A percentile compares a stretch with the other conserved stretches of the same genome.
phyloP scores from a whole-genome alignment of 2,329 filamentous ascomycete genomes.

The Aspergillus aculeatus region DNA sequence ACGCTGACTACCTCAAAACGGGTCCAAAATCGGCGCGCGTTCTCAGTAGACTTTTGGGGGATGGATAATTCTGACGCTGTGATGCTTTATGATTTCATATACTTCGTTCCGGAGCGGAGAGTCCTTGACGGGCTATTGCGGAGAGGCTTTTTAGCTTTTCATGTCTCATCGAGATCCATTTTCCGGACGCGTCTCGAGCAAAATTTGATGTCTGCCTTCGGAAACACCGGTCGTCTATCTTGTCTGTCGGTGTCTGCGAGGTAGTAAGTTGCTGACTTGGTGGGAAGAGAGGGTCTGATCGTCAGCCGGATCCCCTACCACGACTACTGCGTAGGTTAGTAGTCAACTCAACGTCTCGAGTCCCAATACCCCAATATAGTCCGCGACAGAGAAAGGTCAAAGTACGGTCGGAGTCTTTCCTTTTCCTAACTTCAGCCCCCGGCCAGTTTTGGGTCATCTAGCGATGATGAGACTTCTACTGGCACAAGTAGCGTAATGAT shows the following conservation, averaged over 20 bases:
- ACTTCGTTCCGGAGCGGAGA: neutral
- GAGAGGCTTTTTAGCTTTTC: neutral
- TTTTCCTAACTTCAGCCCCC: slow-evolving; percentile 3
- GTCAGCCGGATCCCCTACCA: neutral
- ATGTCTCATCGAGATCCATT: neutral
- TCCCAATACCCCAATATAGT: neutral
- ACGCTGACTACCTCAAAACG: neutral
- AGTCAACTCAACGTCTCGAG: too few species aligned
- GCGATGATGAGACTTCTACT: neutral
- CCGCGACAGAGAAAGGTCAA: neutral
- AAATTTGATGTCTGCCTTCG: slow-evolving; percentile 2
- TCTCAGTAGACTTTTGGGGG: neutral
- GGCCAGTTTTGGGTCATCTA: neutral
- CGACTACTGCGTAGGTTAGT: too few species aligned
- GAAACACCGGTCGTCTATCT: neutral
- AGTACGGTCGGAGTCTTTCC: slow-evolving; percentile 1
- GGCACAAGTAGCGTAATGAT: slow-evolving; percentile 2
- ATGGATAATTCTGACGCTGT: neutral
- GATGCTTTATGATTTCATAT: neutral
- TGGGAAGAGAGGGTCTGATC: neutral
- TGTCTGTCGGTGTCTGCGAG: too few species aligned
- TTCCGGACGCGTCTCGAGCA: slow-evolving; percentile 11
- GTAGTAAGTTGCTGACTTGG: neutral
- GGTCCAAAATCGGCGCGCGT: neutral
- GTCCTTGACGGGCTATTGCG: neutral